Evolutionary conservation across 495 filamentous ascomycete genomes (phyloP).

Genomic region (Apiosordaria backusii): DNA sequence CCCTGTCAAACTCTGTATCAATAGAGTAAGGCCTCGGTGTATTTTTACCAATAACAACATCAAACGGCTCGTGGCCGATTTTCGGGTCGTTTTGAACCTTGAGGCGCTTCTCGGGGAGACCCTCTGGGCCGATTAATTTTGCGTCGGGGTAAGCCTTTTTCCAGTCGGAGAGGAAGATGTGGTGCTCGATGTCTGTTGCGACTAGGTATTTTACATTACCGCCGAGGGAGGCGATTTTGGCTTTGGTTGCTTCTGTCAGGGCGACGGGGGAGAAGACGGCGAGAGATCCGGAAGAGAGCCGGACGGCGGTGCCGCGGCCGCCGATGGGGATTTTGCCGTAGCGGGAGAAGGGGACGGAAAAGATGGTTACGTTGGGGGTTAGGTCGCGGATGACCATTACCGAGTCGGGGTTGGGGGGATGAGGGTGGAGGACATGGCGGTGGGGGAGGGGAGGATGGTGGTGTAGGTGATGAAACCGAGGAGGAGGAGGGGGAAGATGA

Average conservation of each 20-base stretch:
- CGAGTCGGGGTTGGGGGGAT: slow-evolving; percentile 61
- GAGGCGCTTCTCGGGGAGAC: slow-evolving; percentile 79
- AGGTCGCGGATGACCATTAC: slow-evolving; percentile 86
- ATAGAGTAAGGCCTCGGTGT: slow-evolving; percentile 45
- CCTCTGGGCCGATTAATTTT: slow-evolving; percentile 77
- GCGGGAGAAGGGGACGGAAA: slow-evolving; percentile 80
- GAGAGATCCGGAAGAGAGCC: slow-evolving; percentile 68
- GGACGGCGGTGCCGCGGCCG: slow-evolving; percentile 81
- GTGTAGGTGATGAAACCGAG: not conserved
- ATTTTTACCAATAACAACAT: slow-evolving; percentile 58
- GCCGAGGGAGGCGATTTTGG: slow-evolving; percentile 63
- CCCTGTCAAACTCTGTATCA: slow-evolving; percentile 72
- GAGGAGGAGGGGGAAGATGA: not conserved
- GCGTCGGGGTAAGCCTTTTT: slow-evolving; percentile 71
- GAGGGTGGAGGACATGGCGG: slow-evolving; percentile 44
- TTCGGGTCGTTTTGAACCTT: slow-evolving; percentile 50
- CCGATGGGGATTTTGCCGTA: slow-evolving; percentile 79
- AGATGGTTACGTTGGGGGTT: slow-evolving; percentile 72
- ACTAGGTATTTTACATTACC: slow-evolving; percentile 76
- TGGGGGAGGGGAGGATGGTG: not conserved
- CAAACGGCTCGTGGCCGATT: slow-evolving; percentile 66
- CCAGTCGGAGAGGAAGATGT: slow-evolving; percentile 87
- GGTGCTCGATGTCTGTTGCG: slow-evolving; percentile 85
- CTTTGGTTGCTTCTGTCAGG: slow-evolving; percentile 72
- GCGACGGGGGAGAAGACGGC: slow-evolving; percentile 90